Base-by-base conservation (phyloP, 805 yeast species). In the Candida qinlingensis region DNA sequence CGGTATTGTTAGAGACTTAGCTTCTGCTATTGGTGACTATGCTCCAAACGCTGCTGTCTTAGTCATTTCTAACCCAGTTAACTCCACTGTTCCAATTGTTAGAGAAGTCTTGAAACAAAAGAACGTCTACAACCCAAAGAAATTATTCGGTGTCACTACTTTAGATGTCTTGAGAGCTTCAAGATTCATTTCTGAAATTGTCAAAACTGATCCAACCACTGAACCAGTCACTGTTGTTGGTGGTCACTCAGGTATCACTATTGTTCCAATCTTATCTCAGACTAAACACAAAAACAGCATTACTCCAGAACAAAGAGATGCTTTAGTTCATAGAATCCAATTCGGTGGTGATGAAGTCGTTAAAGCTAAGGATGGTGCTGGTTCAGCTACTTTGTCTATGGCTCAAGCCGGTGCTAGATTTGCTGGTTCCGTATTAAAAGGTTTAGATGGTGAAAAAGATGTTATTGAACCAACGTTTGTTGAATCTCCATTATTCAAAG, bases 341-440 rank as follows among this genome's bases (percentile, higher is more conserved):
- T 90, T 86, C 65, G 96, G 96, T 72, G 96, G 96, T 75, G 96
- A 88, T 66, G 96, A 88, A 77, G 96, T 88, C 58, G 96, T 88
- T 61, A 77, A 87, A 74, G 96, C 96, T 62, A 88, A 88, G 78
- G 81, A 87, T 64, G 96, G 96, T 70, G 89, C 91, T 59, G 96
- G 96, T 61, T 87, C 96, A 34, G 95, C 96, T 59, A 88, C 96
- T 53, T 76, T 88, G 61, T 88, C 96, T 54, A 88, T 88, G 96
- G 96, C 96, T 51, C 87, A 82, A 68, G 96, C 96, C 49, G 96
- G 94, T 71, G 84, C 87, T 51, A 79, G 82, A 69, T 81, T 85
- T 66, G 79, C 86, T 58, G 73, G 81, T 63, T 71, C 87, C 30
- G 81, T 83, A 37, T 70, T 84, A 60, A 70, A 77, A 63, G 87